phyloP scores from a whole-genome alignment of 305 asterid species.

The Striga hermonthica region DNA sequence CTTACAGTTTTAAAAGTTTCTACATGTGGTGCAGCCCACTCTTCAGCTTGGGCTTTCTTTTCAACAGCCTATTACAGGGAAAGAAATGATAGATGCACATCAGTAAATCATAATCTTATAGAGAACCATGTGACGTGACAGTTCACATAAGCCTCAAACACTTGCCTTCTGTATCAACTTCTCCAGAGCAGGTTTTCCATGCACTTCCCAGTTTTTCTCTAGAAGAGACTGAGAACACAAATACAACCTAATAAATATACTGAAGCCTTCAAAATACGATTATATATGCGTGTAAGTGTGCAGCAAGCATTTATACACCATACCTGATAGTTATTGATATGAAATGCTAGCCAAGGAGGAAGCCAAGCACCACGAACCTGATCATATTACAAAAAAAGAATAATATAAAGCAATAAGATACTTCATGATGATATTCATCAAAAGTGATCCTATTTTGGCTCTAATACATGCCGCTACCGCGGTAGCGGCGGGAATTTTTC shows the following conservation, averaged over 20 bases:
- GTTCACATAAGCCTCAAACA: slow-evolving; percentile 29
- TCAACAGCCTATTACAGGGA: slow-evolving; percentile 55
- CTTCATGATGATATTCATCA: neutral
- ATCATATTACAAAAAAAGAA: slow-evolving; percentile 28
- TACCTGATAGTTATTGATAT: slow-evolving; percentile 58
- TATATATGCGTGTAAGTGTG: neutral
- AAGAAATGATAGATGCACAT: slow-evolving; percentile 17
- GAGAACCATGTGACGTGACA: slow-evolving; percentile 25
- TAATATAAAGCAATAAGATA: slow-evolving; percentile 13
- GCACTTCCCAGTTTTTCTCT: slow-evolving; percentile 73
- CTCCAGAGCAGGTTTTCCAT: slow-evolving; percentile 78
- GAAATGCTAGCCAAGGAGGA: slow-evolving; percentile 84
- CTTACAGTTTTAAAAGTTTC: slow-evolving; percentile 74
- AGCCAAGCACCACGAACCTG: slow-evolving; percentile 94
- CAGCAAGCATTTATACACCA: slow-evolving; percentile 4
- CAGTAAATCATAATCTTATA: slow-evolving; percentile 17
- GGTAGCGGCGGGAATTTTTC: too few relatives aligned
- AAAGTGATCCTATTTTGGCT: too few relatives aligned
- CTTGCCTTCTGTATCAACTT: slow-evolving; percentile 55
- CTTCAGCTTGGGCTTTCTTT: slow-evolving; percentile 70
- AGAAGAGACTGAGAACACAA: slow-evolving; percentile 48
- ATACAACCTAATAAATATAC: slow-evolving; percentile 20
- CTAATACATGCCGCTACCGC: too few relatives aligned
- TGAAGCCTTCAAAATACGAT: neutral
- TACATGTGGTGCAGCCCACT: slow-evolving; percentile 87